Conservation (phyloP, 495 filamentous ascomycete genomes). For the Articulospora tetracladia region DNA sequence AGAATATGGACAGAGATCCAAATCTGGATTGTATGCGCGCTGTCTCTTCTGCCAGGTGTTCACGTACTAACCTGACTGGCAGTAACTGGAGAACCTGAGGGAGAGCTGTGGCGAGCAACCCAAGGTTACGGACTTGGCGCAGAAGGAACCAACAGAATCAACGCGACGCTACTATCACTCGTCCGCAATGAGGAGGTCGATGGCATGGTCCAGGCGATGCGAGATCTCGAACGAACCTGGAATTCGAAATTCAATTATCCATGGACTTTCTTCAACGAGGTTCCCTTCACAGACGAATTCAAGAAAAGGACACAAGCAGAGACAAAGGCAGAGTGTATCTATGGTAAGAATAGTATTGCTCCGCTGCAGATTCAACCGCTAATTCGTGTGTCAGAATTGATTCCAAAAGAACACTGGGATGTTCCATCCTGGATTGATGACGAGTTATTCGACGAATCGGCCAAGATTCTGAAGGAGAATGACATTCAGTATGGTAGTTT, state of each 20-base stretch:
- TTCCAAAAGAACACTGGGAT: constrained; percentile 94
- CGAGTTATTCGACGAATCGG: constrained; percentile 80
- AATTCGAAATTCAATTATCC: constrained; percentile 99
- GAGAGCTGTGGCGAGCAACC: constrained; percentile 64
- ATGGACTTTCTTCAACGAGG: constrained; percentile 99
- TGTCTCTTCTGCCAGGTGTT: not conserved
- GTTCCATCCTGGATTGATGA: constrained; percentile 88
- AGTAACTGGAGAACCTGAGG: constrained; percentile 82
- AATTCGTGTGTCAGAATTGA: constrained; percentile 53
- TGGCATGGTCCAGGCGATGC: constrained; percentile 81
- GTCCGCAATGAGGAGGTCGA: constrained; percentile 87
- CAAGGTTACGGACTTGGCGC: constrained; percentile 70
- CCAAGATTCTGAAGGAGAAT: constrained; percentile 75
- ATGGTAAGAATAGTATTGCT: constrained; percentile 50
- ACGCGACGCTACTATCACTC: constrained; percentile 89
- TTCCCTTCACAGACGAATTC: constrained; percentile 88
- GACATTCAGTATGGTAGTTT: constrained; percentile 84
- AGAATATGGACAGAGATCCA: constrained; percentile 67
- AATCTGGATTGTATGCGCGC: constrained; percentile 67
- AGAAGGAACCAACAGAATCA: constrained; percentile 74
- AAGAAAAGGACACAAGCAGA: constrained; percentile 70
- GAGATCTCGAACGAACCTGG: constrained; percentile 90
- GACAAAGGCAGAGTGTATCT: constrained; percentile 81
- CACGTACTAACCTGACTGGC: constrained; percentile 12
- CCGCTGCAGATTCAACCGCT: constrained; percentile 1